These are phyloP conservation scores for Hyphopichia burtonii DNA, from an alignment of 1,139 yeast species.

Conservation along the genomic window DNA sequence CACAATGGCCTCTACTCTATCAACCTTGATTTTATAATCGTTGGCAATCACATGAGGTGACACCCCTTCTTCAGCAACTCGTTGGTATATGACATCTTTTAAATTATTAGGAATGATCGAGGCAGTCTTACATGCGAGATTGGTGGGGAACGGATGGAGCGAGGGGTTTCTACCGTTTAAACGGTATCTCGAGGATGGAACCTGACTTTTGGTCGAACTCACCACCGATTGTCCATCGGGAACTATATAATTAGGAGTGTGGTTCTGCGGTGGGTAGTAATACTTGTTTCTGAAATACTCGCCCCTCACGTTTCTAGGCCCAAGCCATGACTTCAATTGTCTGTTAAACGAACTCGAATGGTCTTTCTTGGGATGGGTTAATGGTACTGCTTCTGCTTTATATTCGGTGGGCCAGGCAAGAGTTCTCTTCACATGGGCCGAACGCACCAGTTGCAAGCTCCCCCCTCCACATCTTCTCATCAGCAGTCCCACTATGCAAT, in stretches of 20 bases:
- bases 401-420: conserved; percentile 29
- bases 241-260: conserved; percentile 71
- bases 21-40: conserved; percentile 75
- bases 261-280: conserved; percentile 68
- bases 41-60: conserved; percentile 76
- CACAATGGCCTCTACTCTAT: conserved; percentile 83
- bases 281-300: conserved; percentile 78
- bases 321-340: conserved; percentile 60
- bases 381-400: conserved; percentile 22
- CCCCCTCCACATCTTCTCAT: neutral
- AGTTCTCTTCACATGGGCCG: conserved; percentile 15
- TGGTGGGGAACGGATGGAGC: conserved; percentile 78
- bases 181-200: conserved; percentile 8
- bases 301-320: conserved; percentile 82
- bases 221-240: conserved; percentile 51
- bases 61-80: conserved; percentile 49
- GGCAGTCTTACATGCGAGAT: conserved; percentile 69
- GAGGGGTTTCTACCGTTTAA: conserved; percentile 27
- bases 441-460: conserved; percentile 18
- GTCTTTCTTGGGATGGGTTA: conserved; percentile 29
- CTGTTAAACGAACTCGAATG: conserved; percentile 26
- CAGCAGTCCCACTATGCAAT: neutral
- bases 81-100: conserved; percentile 59
- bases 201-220: conserved; percentile 6
- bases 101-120: conserved; percentile 55